Evolutionary conservation across 106 monocot genomes (phyloP).

Genomic region (Agapanthus africanus): DNA sequence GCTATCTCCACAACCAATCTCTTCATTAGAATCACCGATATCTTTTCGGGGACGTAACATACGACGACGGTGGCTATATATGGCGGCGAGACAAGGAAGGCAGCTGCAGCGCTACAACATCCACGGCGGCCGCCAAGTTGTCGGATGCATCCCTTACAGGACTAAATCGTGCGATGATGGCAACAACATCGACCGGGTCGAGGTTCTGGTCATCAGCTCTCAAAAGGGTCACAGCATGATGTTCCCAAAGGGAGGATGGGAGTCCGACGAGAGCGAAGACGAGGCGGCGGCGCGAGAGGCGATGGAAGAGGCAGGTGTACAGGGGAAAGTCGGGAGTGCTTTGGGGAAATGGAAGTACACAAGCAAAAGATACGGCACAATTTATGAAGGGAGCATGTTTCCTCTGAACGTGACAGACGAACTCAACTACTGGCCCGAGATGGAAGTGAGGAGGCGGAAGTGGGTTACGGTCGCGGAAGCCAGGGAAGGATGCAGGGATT

Average conservation of each 20-base stretch:
- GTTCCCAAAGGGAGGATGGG: slow-evolving; percentile 81
- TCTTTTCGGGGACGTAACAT: no score
- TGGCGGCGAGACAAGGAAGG: slow-evolving; percentile 15
- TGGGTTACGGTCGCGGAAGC: slow-evolving; percentile 46
- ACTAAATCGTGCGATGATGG: slow-evolving; percentile 4
- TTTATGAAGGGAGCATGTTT: slow-evolving; percentile 51
- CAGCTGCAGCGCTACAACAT: slow-evolving; percentile 18
- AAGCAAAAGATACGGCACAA: slow-evolving; percentile 26
- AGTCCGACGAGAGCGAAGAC: slow-evolving; percentile 33
- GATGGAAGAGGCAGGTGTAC: slow-evolving; percentile 51
- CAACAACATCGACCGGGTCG: slow-evolving; percentile 30
- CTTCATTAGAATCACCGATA: no score
- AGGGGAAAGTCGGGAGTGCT: slow-evolving; percentile 46
- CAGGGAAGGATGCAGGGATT: slow-evolving; percentile 45
- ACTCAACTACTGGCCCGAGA: slow-evolving; percentile 43
- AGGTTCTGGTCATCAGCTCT: slow-evolving; percentile 67
- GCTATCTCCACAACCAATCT: no score
- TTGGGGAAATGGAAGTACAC: slow-evolving; percentile 54
- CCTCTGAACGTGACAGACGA: slow-evolving; percentile 51
- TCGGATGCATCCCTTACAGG: slow-evolving; percentile 53
- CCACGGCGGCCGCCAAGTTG: slow-evolving; percentile 8
- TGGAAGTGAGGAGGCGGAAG: slow-evolving; percentile 30
- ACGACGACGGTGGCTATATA: no score
- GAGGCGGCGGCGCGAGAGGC: slow-evolving; percentile 48
- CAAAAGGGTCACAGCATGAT: slow-evolving; percentile 52